Evolutionary conservation across 352 stramenopile genomes (phyloP).

Genomic region (Blastocystis sp.): DNA sequence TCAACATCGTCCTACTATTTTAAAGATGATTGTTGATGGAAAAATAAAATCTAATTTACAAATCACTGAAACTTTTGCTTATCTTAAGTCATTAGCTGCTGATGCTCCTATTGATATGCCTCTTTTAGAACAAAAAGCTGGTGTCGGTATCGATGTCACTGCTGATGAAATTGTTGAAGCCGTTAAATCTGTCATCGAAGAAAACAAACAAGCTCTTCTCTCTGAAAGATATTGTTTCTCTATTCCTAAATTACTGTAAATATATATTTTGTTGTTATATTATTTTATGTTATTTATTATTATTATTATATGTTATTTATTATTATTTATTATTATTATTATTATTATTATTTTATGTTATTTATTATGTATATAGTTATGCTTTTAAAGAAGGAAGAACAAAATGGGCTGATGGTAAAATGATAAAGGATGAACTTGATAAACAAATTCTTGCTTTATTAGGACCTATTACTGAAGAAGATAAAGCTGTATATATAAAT

Average conservation of each 20-base stretch:
- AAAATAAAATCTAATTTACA: conserved; percentile 35
- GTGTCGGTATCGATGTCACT: conserved; percentile 15
- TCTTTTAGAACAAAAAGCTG: conserved; percentile 4
- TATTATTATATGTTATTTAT: too few species aligned
- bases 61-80: conserved; percentile 5
- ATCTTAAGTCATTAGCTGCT: conserved; percentile 16
- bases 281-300: too few species aligned
- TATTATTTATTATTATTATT: too few species aligned
- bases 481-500: too few species aligned
- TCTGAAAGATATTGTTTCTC: conserved; percentile 16
- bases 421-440: conserved; percentile 8
- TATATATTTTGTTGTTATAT: too few species aligned
- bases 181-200: conserved; percentile 5
- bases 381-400: conserved; percentile 19
- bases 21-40: conserved; percentile 14
- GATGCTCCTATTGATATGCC: neutral
- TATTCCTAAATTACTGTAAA: conserved; percentile 25
- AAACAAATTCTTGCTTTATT: conserved; percentile 5
- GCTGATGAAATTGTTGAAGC: conserved; percentile 11
- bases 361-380: too few species aligned
- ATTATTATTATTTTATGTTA: too few species aligned
- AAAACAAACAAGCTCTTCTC: conserved; percentile 2
- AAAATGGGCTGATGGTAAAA: conserved; percentile 34
- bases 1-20: conserved; percentile 11
- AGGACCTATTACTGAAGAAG: neutral